A percentile compares a stretch with the other conserved stretches of the same genome.
phyloP scores from a whole-genome alignment of 805 yeast species.

The Pichia heedii region DNA sequence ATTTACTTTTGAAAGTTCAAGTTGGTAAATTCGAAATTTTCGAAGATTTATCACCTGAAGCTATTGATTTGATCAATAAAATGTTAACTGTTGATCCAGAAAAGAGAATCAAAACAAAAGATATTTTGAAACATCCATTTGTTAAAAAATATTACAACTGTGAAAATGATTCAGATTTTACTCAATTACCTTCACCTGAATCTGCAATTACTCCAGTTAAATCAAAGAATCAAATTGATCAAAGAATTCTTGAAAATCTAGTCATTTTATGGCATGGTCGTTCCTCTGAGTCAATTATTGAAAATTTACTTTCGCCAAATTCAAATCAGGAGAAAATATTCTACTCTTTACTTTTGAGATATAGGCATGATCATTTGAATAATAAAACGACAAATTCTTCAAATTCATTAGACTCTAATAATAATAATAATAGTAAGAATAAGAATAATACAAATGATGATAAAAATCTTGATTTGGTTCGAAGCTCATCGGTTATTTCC shows the following conservation, averaged over 20 bases:
- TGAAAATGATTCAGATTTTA: constrained; percentile 26
- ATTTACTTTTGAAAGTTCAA: constrained; percentile 81
- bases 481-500: constrained; percentile 26
- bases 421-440: neutral
- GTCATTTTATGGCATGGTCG: constrained; percentile 53
- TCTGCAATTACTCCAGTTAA: constrained; percentile 41
- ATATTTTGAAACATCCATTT: constrained; percentile 74
- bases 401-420: neutral
- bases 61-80: constrained; percentile 70
- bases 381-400: neutral
- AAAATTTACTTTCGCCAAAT: constrained; percentile 21
- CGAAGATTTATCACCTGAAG: constrained; percentile 66
- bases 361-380: constrained; percentile 27
- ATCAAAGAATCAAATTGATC: constrained; percentile 39
- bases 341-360: constrained; percentile 28
- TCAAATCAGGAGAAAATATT: constrained; percentile 31
- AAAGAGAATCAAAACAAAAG: constrained; percentile 68
- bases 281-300: constrained; percentile 27
- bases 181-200: constrained; percentile 45
- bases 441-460: constrained; percentile 13
- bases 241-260: constrained; percentile 44
- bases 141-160: constrained; percentile 60
- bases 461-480: constrained; percentile 19
- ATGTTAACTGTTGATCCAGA: constrained; percentile 81
- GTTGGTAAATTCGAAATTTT: constrained; percentile 84